These are phyloP conservation scores for Yarrowia divulgata DNA, from an alignment of 805 yeast species.

Conservation along the genomic window DNA sequence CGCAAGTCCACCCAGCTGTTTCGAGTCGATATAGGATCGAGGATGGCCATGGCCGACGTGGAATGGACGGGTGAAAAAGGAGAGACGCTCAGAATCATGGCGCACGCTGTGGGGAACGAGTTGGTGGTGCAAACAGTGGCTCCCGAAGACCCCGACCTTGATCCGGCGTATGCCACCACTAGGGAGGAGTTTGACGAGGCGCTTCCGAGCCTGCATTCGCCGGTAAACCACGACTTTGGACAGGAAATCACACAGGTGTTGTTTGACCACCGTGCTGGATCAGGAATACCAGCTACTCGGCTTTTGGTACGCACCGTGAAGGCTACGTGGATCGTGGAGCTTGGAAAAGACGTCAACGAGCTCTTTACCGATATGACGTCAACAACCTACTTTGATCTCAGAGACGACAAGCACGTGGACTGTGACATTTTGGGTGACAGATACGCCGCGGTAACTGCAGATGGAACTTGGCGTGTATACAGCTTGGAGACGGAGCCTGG, in stretches of 20 bases:
- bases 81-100: not conserved
- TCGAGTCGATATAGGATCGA: not conserved
- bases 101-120: not conserved
- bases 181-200: not conserved
- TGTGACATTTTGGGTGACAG: not conserved
- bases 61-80: not conserved
- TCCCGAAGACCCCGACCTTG: not conserved
- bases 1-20: not conserved
- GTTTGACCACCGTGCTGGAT: conserved; percentile 6
- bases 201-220: not conserved
- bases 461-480: conserved; percentile 31
- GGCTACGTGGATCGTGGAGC: not conserved
- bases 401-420: conserved; percentile 18
- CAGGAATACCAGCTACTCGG: not conserved
- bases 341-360: not conserved
- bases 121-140: not conserved
- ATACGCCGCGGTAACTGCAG: conserved; percentile 13
- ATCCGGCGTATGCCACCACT: not conserved
- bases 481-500: not conserved
- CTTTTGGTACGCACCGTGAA: not conserved
- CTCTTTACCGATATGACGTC: not conserved
- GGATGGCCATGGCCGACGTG: not conserved
- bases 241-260: conserved; percentile 7
- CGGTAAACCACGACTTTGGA: not conserved
- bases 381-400: not conserved